Percentiles rank a stretch among this genome's conserved stretches.
Conservation (phyloP, 805 yeast species). For the Kazachstania viticola region DNA sequence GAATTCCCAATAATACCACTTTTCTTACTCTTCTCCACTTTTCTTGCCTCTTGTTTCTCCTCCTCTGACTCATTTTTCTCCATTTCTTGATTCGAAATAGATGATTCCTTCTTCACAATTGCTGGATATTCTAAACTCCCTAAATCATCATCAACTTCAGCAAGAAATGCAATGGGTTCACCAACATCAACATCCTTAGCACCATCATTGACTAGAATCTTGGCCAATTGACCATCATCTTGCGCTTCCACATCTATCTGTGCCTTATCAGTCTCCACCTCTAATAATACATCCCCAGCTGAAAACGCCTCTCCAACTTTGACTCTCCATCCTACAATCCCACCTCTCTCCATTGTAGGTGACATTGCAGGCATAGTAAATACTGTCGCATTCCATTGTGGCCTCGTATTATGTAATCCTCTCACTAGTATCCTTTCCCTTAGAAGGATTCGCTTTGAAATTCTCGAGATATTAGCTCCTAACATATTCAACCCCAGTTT, state of each 20-base stretch:
- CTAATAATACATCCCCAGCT: conserved; percentile 75
- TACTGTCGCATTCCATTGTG: conserved; percentile 25
- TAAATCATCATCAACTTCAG: conserved; percentile 82
- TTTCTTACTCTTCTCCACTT: not conserved
- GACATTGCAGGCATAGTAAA: conserved; percentile 98
- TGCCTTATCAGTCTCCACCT: conserved; percentile 82
- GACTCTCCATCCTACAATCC: conserved; percentile 79
- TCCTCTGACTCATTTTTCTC: conserved; percentile 2
- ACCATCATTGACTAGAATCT: conserved; percentile 61
- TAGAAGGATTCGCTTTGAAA: not conserved
- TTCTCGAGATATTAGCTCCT: not conserved
- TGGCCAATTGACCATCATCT: conserved; percentile 85
- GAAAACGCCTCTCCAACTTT: conserved; percentile 62
- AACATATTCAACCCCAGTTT: too few species aligned
- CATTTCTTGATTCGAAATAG: conserved; percentile 1
- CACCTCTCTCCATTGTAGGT: conserved; percentile 96
- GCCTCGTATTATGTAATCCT: conserved; percentile 17
- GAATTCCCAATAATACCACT: conserved; percentile 4
- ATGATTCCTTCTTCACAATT: not conserved
- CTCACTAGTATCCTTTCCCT: conserved; percentile 4
- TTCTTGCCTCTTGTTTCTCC: conserved; percentile 10
- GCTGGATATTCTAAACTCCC: conserved; percentile 47
- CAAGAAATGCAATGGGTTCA: conserved; percentile 76
- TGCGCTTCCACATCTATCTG: conserved; percentile 77
- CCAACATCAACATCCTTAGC: conserved; percentile 73